Evolutionary conservation across 2,329 filamentous ascomycete species (phyloP).

Genomic region (Chaetomiaceae sp.): DNA sequence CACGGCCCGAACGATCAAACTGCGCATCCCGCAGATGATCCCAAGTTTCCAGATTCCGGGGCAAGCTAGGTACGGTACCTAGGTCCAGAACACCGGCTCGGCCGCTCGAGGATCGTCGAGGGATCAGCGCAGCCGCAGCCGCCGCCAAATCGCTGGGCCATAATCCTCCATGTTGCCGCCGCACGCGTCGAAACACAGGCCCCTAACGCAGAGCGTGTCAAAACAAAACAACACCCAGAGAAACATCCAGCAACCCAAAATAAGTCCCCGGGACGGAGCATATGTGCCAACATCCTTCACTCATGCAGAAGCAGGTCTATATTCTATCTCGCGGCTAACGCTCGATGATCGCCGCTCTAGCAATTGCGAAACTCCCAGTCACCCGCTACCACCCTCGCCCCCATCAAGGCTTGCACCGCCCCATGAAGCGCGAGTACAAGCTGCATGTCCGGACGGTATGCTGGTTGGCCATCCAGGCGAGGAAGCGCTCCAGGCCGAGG

Average conservation of each 20-base stretch:
- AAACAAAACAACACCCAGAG: background rate
- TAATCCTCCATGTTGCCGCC: background rate
- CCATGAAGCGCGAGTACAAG: constrained; percentile 77
- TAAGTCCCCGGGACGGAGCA: background rate
- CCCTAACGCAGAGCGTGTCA: background rate
- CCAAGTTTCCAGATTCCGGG: background rate
- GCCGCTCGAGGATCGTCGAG: constrained; percentile 2
- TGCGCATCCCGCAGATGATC: background rate
- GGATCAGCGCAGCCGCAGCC: background rate
- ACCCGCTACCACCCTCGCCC: background rate
- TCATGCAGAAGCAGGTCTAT: background rate
- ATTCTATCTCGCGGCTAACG: too few relatives aligned
- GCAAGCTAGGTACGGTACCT: too few relatives aligned
- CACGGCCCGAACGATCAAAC: too few relatives aligned
- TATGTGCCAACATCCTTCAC: background rate
- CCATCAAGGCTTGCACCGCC: constrained; percentile 67
- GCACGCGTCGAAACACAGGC: background rate
- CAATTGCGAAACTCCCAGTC: constrained; percentile 2
- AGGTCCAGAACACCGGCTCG: constrained; percentile 4
- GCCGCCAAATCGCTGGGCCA: background rate
- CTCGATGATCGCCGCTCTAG: background rate
- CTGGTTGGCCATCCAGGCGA: constrained; percentile 61
- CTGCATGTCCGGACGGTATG: constrained; percentile 63
- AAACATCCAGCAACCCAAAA: background rate
- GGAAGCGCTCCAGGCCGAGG: constrained; percentile 78